Base-by-base conservation (phyloP, 495 filamentous ascomycete genomes). In the Bryoglossum gracile region DNA sequence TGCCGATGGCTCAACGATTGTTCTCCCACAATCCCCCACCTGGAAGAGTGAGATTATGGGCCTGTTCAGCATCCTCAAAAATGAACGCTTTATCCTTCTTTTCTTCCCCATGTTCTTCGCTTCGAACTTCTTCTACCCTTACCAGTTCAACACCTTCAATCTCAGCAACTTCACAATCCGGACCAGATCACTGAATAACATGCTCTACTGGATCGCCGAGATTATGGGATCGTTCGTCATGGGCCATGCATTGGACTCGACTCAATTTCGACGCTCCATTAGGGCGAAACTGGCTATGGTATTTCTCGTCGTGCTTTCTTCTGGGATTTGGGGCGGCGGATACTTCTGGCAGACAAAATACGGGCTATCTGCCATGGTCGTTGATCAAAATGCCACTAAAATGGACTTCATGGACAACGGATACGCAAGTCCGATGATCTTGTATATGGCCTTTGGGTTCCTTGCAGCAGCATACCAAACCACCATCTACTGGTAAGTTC, bases 371-470 rank as follows among this genome's bases (percentile, higher is more conserved):
- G 26, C 5, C 5, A 13, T 30, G 6, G 13, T 30, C 13, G 26
- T 30, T 5, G 13, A 30, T 5, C 26, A 30, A 13, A n/a, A n/a
- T n/a, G n/a, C n/a, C n/a, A n/a, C n/a, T n/a, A n/a, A n/a, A n/a
- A n/a, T n/a, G n/a, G 85, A 91, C 68, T 89, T 81, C 74, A 74
- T 63, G 21, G 72, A 78, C 52, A 67, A 64, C 14, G 73, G 76
- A 32, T 95, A 81, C 66, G 64, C 86, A 34, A 87, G 86, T 0
- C 85, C 88, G 13, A 85, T 94, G 78, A 86, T 94, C 61, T 66
- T 95, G 50, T 94, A 90, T 69, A 86, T 95, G 54, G 88, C 88
- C 59, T 95, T 94, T 60, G 90, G 89, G 36, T 84, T 95, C 57
- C 89, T 81, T 56, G 89, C 94, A 57, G 84, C 89, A 26, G 76